Conservation (phyloP, 305 asterid genomes). For the Lippia alba region DNA sequence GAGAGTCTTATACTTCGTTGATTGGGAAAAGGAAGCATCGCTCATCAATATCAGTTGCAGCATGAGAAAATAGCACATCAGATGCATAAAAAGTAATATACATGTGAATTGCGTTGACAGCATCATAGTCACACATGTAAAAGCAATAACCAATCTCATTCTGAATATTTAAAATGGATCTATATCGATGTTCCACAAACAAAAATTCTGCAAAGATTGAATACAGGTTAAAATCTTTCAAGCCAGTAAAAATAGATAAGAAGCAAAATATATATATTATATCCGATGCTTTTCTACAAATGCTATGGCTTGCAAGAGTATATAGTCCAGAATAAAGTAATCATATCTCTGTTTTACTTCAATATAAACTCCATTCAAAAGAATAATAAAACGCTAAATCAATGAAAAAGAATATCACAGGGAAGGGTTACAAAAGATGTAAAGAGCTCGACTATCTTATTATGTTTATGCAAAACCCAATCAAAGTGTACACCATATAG, state of each 20-base stretch:
- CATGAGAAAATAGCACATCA: slow-evolving; percentile 24
- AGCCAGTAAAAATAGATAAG: not conserved
- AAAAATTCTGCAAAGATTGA: slow-evolving; percentile 22
- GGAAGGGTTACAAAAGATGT: slow-evolving; percentile 18
- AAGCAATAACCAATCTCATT: slow-evolving; percentile 23
- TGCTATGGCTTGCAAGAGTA: slow-evolving; percentile 11
- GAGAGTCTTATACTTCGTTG: slow-evolving; percentile 10
- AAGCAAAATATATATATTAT: not conserved
- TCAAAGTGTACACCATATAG: not conserved
- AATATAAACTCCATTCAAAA: slow-evolving; percentile 2
- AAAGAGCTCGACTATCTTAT: slow-evolving; percentile 13
- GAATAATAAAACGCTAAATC: slow-evolving; percentile 7
- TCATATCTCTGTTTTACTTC: not conserved
- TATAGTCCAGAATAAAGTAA: slow-evolving; percentile 19
- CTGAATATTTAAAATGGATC: not conserved
- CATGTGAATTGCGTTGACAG: not conserved
- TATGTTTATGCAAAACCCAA: slow-evolving; percentile 10
- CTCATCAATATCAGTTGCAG: slow-evolving; percentile 14
- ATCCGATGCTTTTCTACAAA: slow-evolving; percentile 19
- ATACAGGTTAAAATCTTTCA: not conserved
- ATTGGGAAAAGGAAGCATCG: slow-evolving; percentile 14
- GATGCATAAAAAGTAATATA: slow-evolving; percentile 5
- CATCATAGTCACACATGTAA: slow-evolving; percentile 16
- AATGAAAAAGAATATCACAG: not conserved
- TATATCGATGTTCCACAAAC: slow-evolving; percentile 8